Base-by-base conservation (phyloP, 2,329 filamentous ascomycete genomes). In the Colletotrichum sp. region DNA sequence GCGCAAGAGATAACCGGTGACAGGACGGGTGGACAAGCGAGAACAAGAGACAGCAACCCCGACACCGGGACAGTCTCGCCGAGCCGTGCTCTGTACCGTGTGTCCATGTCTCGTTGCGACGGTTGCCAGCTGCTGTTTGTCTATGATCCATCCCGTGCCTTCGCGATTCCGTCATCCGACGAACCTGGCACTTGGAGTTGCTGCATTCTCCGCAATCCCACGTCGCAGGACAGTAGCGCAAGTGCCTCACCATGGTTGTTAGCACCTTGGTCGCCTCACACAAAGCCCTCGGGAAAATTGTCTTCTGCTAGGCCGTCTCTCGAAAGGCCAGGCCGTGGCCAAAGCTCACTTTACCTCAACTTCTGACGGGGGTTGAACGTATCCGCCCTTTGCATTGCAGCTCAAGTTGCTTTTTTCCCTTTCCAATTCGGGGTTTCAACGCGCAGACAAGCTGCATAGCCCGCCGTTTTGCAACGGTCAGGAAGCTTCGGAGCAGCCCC, bases 211-310 rank as follows among this genome's bases (percentile, higher is more conserved):
- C 64, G 26, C 74, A 70, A 52, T 52, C 71, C 65, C 60, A 65
- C 44, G 71, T 70, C 59, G 44, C 74, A 70, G 60, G 32, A 76
- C 59, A 24, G 74, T 74, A 69, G 74, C 71, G 73, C 55, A 75
- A 72, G 62, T 72, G 72, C 72, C 39, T 75, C 72, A 57, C 68
- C 69, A 68, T 72, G 36, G 65, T 55, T 39, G 15, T 55, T 75
- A 49, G 60, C 62, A 71, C 34, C 15, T 44, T 10, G 21, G 44
- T 65, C 59, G 49, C 44, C 28, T 59, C 60, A 63, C 28, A 55
- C 34, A 26, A 66, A 36, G 15, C 24, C 18, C 44, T 64, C 30
- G 34, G 62, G 39, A 55, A 26, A 34, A 60, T 30, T 32, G 32
- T n/a, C 16, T 34, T 67, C 52, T 63, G 34, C 30, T 7, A 26